phyloP scores from a whole-genome alignment of 2,329 filamentous ascomycete species.

The Botryotinia globosa region DNA sequence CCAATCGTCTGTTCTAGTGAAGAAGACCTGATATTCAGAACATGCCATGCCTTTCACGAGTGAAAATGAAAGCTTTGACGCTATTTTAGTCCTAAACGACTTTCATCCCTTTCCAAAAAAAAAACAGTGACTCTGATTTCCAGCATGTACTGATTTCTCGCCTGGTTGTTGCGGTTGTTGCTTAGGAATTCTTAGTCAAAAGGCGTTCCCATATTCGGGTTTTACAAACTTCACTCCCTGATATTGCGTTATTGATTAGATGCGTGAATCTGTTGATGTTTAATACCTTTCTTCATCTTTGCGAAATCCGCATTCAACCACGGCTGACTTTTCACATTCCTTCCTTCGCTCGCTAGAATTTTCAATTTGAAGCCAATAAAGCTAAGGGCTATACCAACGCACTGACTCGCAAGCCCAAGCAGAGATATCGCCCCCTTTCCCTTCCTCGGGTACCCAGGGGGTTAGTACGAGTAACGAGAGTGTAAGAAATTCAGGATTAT shows the following conservation, averaged over 20 bases:
- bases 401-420: not conserved
- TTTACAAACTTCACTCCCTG: not conserved
- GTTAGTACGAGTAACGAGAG: not conserved
- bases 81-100: not conserved
- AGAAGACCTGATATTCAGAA: not conserved
- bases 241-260: not conserved
- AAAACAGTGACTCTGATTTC: not conserved
- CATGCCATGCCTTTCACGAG: not conserved
- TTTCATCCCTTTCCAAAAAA: not conserved
- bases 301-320: not conserved
- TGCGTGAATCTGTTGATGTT: not conserved
- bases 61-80: not conserved
- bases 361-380: not conserved
- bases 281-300: not conserved
- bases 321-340: not conserved
- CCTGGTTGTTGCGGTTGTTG: constrained; percentile 6
- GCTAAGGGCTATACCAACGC: not conserved
- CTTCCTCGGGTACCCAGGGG: too few relatives aligned
- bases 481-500: too few relatives aligned
- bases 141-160: not conserved
- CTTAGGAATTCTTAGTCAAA: not conserved
- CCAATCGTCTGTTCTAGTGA: not conserved
- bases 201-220: not conserved
- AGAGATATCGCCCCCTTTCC: not conserved
- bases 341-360: not conserved